phyloP scores from a whole-genome alignment of 768 basidiomycete genomes.

The Mrakia hoshinonis region DNA sequence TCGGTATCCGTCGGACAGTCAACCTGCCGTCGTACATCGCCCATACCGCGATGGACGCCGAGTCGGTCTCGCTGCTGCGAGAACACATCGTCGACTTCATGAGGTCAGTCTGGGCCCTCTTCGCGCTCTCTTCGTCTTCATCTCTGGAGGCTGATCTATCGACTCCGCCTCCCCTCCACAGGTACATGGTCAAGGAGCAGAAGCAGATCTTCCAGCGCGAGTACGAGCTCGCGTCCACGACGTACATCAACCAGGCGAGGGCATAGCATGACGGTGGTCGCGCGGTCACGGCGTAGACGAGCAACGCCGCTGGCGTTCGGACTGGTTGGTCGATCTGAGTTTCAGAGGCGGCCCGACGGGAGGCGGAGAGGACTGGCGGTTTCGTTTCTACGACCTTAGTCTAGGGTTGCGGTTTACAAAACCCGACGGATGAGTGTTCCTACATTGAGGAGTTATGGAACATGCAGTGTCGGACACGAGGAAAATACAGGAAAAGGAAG shows the following conservation, averaged over 20 bases:
- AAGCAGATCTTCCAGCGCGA: slow-evolving; percentile 63
- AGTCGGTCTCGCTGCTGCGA: slow-evolving; percentile 68
- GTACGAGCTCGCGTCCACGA: slow-evolving; percentile 65
- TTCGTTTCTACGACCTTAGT: too few species aligned
- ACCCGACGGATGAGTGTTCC: too few species aligned
- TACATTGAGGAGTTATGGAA: too few species aligned
- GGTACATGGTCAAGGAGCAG: slow-evolving; percentile 71
- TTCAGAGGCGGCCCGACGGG: too few species aligned
- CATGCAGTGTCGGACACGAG: too few species aligned
- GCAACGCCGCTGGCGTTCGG: too few species aligned
- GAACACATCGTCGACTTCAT: slow-evolving; percentile 88
- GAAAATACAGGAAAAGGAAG: too few species aligned
- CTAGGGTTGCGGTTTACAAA: too few species aligned
- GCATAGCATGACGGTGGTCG: too few species aligned
- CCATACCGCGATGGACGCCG: slow-evolving; percentile 78
- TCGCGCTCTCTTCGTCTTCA: background rate
- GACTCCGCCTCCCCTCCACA: slow-evolving; percentile 35
- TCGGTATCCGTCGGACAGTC: slow-evolving; percentile 48
- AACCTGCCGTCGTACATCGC: slow-evolving; percentile 85
- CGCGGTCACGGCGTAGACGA: too few species aligned
- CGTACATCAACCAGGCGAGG: slow-evolving; percentile 74
- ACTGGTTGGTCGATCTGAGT: too few species aligned
- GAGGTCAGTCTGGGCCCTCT: slow-evolving; percentile 47
- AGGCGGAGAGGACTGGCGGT: too few species aligned
- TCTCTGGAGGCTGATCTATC: background rate